Evolutionary conservation across 1,284 basidiomycete genomes (phyloP).

Genomic region (Austroboletus rostrupii): DNA sequence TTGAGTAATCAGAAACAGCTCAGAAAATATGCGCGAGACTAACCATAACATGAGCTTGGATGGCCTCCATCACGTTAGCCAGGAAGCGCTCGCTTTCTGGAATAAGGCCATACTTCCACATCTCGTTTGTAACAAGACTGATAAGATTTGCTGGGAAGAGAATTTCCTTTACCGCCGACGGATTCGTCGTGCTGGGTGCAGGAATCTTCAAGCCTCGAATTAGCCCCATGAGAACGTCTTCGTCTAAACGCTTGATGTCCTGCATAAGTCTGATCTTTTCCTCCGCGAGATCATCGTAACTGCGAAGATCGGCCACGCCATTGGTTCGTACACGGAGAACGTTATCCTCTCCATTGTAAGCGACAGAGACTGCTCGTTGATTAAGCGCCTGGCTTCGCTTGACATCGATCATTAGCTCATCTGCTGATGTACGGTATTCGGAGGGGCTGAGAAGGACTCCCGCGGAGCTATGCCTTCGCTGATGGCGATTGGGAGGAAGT

Average conservation of each 20-base stretch:
- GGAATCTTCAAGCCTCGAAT: slow-evolving; percentile 93
- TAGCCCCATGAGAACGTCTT: slow-evolving; percentile 90
- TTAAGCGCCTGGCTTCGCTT: slow-evolving; percentile 74
- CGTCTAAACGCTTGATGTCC: slow-evolving; percentile 87
- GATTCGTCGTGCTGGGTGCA: slow-evolving; percentile 84
- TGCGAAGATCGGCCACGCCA: slow-evolving; percentile 67
- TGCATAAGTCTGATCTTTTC: slow-evolving; percentile 95
- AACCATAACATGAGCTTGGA: slow-evolving; percentile 98
- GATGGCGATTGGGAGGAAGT: slow-evolving; percentile 48
- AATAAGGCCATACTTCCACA: slow-evolving; percentile 99
- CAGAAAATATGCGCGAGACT: slow-evolving; percentile 27
- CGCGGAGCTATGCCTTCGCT: slow-evolving; percentile 82
- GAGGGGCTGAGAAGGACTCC: slow-evolving; percentile 67
- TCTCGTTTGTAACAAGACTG: slow-evolving; percentile 96
- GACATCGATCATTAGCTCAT: slow-evolving; percentile 75
- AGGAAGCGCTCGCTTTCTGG: slow-evolving; percentile 96
- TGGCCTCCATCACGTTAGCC: slow-evolving; percentile 98
- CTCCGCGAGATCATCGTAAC: slow-evolving; percentile 86
- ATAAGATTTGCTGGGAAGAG: slow-evolving; percentile 99
- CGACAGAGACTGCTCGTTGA: slow-evolving; percentile 91
- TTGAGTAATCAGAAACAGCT: slow-evolving; percentile 10
- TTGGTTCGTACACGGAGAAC: slow-evolving; percentile 68
- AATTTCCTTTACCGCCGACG: slow-evolving; percentile 94
- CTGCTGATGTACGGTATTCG: slow-evolving; percentile 67
- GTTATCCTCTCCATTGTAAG: slow-evolving; percentile 77